Base-by-base conservation (phyloP, 495 filamentous ascomycete species). In the Hyaloscypha hepaticicola region DNA sequence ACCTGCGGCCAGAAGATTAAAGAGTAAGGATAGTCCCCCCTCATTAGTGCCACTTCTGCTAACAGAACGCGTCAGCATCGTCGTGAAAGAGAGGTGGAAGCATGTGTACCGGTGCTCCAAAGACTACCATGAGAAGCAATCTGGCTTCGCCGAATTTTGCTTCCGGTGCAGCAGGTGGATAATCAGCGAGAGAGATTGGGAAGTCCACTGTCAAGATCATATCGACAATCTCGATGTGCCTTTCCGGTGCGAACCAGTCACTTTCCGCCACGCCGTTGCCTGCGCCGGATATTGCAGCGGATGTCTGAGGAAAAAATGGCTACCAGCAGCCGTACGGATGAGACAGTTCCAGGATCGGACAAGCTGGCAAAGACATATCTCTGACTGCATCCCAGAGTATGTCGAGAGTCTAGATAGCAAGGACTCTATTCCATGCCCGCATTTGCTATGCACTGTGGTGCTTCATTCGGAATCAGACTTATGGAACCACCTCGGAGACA, bases 171-270 rank as follows among this genome's bases (percentile, higher is more conserved):
- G 58, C 31, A 61, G 26, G 55, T 64, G 48, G 50, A 65, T 65
- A 58, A 65, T 63, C 7, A 65, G 62, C 62, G 45, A 60, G 58
- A 61, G 11, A 58, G 63, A 64, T 57, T 69, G 27, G 66, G 63
- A 69, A 65, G 63, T 41, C 57, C 41, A 71, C 55, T 71, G 63
- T 55, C 66, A 69, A 69, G 45, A 60, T 34, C 58, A 71, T 55
- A 66, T 64, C 59, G 41, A 66, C 41, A 66, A 61, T 55, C 50
- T 60, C 12, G 41, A 71, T 25, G 22, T 69, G 48, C 69, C 63
- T 66, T 64, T 69, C 24, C 59, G 61, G 22, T 70, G 45, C 56
- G 58, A 70, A 21, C 49, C 29, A 49, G 58, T 68, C 41, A 60
- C 34, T 59, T 69, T 71, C 63, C 66, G 66, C 63, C 53, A 55